Conservation (phyloP, 768 basidiomycete species). For the Mycena haematopus region DNA sequence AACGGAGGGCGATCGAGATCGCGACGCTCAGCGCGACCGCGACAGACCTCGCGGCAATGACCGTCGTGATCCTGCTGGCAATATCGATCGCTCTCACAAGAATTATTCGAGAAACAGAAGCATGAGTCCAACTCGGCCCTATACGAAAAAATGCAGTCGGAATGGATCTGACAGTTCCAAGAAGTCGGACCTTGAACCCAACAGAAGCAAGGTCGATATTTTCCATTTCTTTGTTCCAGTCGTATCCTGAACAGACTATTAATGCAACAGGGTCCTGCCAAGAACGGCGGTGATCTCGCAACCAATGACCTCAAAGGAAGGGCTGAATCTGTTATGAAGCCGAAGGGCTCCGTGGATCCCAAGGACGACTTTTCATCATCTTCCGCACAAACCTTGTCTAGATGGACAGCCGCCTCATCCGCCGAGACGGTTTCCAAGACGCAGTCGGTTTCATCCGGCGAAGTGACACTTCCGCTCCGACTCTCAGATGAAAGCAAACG, state of each 20-base stretch:
- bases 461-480: slow-evolving; percentile 1
- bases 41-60: slow-evolving; percentile 12
- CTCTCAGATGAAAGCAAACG: slow-evolving; percentile 18
- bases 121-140: slow-evolving; percentile 18
- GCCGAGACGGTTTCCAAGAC: slow-evolving; percentile 10
- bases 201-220: slow-evolving; percentile 17
- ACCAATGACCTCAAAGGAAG: slow-evolving; percentile 18
- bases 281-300: slow-evolving; percentile 13
- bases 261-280: slow-evolving; percentile 15
- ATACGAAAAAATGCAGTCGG: slow-evolving; percentile 19
- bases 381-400: slow-evolving; percentile 13
- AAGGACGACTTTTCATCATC: slow-evolving; percentile 21
- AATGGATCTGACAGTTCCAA: slow-evolving; percentile 21
- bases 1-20: slow-evolving; percentile 21
- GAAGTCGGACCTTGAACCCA: slow-evolving; percentile 19
- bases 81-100: slow-evolving; percentile 10
- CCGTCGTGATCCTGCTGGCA: slow-evolving; percentile 2
- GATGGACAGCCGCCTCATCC: slow-evolving; percentile 8
- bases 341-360: slow-evolving; percentile 19
- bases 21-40: slow-evolving; percentile 22
- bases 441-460: not conserved
- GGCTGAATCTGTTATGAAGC: not conserved
- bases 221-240: not conserved
- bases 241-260: not conserved
- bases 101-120: slow-evolving; percentile 23